These are phyloP conservation scores for Colletotrichum chrysophilum DNA, from an alignment of 2,329 filamentous ascomycete species.

Conservation along the genomic window DNA sequence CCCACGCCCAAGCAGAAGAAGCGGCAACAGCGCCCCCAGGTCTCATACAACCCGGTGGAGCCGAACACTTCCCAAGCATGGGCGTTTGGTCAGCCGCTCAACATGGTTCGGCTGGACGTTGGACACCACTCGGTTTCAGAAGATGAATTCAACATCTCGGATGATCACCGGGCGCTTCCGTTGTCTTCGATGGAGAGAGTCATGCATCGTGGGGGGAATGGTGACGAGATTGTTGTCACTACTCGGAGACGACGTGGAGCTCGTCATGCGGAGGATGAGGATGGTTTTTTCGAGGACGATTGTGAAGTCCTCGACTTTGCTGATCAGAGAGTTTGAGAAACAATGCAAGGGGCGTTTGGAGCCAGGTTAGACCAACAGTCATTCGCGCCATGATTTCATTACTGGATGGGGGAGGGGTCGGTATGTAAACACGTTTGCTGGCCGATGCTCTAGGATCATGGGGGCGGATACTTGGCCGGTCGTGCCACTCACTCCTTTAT, in stretches of 20 bases:
- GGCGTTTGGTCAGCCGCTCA: conserved; percentile 66
- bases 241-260: conserved; percentile 71
- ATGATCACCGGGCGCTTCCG: conserved; percentile 64
- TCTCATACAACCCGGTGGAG: conserved; percentile 20
- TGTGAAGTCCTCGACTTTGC: conserved; percentile 92
- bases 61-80: conserved; percentile 36
- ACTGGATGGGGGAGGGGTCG: background rate
- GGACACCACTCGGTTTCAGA: conserved; percentile 52
- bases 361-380: conserved; percentile 11
- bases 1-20: conserved; percentile 40
- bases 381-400: conserved; percentile 7
- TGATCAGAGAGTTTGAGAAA: conserved; percentile 64
- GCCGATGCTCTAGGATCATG: conserved; percentile 2
- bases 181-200: conserved; percentile 69
- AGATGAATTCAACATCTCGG: conserved; percentile 57
- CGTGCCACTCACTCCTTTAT: conserved; percentile 21
- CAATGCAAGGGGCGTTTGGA: conserved; percentile 21
- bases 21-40: conserved; percentile 33
- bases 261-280: conserved; percentile 62
- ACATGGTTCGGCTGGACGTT: conserved; percentile 56
- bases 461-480: background rate
- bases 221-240: conserved; percentile 83
- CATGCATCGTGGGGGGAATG: conserved; percentile 62
- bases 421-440: background rate
- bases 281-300: conserved; percentile 90